Conservation (phyloP, 495 filamentous ascomycete genomes). For the Xylaria venustula region DNA sequence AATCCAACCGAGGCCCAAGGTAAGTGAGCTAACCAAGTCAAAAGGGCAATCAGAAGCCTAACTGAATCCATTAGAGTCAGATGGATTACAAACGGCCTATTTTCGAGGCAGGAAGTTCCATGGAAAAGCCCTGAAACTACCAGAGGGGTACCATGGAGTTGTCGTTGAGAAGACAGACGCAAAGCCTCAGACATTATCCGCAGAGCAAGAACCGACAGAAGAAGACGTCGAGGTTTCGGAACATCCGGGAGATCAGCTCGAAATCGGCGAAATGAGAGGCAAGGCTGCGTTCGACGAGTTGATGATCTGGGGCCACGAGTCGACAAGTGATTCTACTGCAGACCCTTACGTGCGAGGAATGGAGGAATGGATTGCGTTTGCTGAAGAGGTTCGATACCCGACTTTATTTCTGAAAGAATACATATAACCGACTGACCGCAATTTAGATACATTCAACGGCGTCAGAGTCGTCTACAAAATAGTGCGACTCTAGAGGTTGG, state of each 20-base stretch:
- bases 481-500: too few species aligned
- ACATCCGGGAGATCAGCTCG: constrained; percentile 49
- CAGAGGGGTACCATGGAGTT: constrained; percentile 70
- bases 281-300: constrained; percentile 75
- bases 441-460: constrained; percentile 26
- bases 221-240: constrained; percentile 39
- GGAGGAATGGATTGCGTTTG: constrained; percentile 82
- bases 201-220: constrained; percentile 18
- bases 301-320: constrained; percentile 80
- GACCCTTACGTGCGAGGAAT: constrained; percentile 63
- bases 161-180: constrained; percentile 35
- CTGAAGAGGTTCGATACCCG: constrained; percentile 49
- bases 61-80: constrained; percentile 13
- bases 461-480: neutral
- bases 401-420: neutral
- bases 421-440: neutral
- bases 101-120: constrained; percentile 82
- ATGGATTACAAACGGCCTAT: constrained; percentile 59
- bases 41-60: neutral
- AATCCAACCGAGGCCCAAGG: constrained; percentile 44
- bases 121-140: constrained; percentile 65
- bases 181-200: constrained; percentile 21
- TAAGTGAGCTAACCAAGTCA: neutral
- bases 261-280: constrained; percentile 55
- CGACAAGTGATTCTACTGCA: constrained; percentile 39